phyloP scores from a whole-genome alignment of 192 early-diverging fungal species.

The Pilaira anomala region DNA sequence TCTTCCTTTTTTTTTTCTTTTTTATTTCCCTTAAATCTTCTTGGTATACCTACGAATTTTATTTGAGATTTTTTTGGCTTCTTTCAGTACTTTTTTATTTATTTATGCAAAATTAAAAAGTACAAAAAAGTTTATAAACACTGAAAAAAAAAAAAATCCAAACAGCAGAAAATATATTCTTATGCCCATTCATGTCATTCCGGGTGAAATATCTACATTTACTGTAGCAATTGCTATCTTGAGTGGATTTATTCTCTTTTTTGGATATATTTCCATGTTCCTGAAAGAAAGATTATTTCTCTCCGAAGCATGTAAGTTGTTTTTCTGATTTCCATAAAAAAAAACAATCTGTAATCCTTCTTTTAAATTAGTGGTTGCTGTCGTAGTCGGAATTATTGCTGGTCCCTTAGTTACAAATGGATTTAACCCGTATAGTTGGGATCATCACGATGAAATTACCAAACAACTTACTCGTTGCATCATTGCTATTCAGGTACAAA shows the following conservation, averaged over 20 bases:
- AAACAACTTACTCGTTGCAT: conserved; percentile 74
- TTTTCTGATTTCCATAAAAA: too few relatives aligned
- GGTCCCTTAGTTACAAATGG: conserved; percentile 72
- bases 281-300: conserved; percentile 70
- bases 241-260: conserved; percentile 67
- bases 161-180: background rate
- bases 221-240: conserved; percentile 52
- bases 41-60: too few relatives aligned
- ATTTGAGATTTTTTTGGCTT: too few relatives aligned
- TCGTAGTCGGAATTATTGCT: conserved; percentile 79
- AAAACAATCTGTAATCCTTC: too few relatives aligned
- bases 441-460: conserved; percentile 52
- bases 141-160: too few relatives aligned
- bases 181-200: conserved; percentile 29
- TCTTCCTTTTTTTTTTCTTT: background rate
- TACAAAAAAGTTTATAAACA: too few relatives aligned
- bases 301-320: conserved; percentile 66
- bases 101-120: too few relatives aligned
- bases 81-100: too few relatives aligned
- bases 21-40: too few relatives aligned
- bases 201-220: conserved; percentile 39
- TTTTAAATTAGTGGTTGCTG: conserved; percentile 64
- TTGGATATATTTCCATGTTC: conserved; percentile 68
- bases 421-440: conserved; percentile 64
- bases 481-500: conserved; percentile 73